Base-by-base conservation (phyloP, 305 asterid genomes). In the Solanum hybrid region DNA sequence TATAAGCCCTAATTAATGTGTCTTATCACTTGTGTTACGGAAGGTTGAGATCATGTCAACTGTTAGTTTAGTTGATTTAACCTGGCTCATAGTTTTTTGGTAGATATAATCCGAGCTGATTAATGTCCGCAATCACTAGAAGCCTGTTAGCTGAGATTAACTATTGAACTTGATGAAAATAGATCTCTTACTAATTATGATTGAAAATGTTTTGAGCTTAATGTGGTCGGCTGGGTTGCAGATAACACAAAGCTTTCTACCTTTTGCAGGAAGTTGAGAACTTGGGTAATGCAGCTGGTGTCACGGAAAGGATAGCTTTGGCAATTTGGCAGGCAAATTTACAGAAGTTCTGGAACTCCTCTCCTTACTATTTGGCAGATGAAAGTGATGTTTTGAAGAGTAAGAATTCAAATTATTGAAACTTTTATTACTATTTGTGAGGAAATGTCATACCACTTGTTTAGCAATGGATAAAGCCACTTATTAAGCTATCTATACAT, bases 341-440 rank as follows among this genome's bases (percentile, higher is more conserved):
- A 91, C 95, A 92, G 90, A 93, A 89, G 88, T 91, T 86, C 88
- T 91, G 92, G 88, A 89, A 85, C 22, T 89, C 95, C 9, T 95
- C 97, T 80, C 94, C 95, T 75, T 96, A 94, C 91, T 91, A 89
- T 90, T 91, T 92, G 75, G 94, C 93, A 89, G 96, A 93, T 89
- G 91, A 78, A 90, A 90, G 77, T 36, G 92, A 91, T 85, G 91
- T 89, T 89, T 88, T 79, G 68, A 88, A 79, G 78, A 93, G 97
- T 96, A 89, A 79, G 93, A 73, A 88, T 80, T 36, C 79, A 37
- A 24, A 33, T 1, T 36, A 0, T 20, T 89, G 41, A 15, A 61
- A 22, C 20, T 89, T 39, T 10, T 82, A 29, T 5, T 79, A 22
- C 87, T 82, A 39, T 82, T 82, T 82, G 27, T 78, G 87, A 39